These are phyloP conservation scores for Pyronema omphalodes DNA, from an alignment of 495 filamentous ascomycete genomes.

Conservation along the genomic window DNA sequence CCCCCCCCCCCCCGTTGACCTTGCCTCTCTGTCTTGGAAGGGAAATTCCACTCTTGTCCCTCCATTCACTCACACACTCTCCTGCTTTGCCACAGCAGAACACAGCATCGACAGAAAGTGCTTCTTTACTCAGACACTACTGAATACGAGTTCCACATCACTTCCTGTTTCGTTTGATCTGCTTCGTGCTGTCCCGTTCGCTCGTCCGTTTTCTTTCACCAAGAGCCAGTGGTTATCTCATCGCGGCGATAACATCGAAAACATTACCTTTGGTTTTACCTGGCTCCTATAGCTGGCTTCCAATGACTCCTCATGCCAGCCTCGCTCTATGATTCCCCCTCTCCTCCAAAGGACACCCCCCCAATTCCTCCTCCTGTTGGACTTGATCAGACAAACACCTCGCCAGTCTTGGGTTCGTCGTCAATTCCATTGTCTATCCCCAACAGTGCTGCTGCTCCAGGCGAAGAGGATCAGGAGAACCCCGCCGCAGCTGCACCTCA, in stretches of 20 bases:
- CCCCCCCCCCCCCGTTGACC: no score
- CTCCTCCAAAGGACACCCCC: conserved; percentile 26
- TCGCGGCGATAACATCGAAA: conserved; percentile 17
- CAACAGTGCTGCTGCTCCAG: background rate
- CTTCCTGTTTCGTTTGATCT: no score
- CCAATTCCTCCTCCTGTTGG: conserved; percentile 31
- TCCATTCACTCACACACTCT: no score
- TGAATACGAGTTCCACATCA: no score
- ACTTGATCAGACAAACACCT: conserved; percentile 32
- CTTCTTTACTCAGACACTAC: no score
- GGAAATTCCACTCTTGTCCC: no score
- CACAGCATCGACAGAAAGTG: no score
- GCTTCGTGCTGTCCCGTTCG: no score
- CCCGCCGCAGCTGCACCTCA: background rate
- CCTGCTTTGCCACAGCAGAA: no score
- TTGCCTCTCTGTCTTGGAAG: no score
- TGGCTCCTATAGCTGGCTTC: conserved; percentile 22
- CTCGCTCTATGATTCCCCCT: conserved; percentile 20
- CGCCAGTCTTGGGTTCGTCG: conserved; percentile 13
- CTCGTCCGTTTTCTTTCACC: no score
- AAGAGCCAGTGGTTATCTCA: no score
- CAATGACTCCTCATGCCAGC: conserved; percentile 26
- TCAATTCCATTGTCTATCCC: conserved; percentile 2
- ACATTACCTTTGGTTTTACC: conserved; percentile 10
- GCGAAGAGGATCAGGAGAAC: background rate